Conservation (phyloP, 495 filamentous ascomycete genomes). For the Amniculicola lignicola region DNA sequence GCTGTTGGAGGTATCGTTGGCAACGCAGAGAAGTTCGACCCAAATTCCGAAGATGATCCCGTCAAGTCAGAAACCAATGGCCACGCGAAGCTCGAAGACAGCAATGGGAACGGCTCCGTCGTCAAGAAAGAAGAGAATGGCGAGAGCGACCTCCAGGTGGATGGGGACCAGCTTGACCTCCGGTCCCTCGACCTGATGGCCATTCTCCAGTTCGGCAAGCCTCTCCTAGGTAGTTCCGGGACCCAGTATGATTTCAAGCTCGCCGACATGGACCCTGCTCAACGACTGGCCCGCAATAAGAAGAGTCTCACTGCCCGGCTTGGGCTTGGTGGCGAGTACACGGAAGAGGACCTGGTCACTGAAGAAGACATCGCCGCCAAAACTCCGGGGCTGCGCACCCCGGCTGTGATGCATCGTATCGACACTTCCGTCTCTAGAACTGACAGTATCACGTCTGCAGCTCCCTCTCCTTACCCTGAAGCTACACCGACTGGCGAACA, state of each 20-base stretch:
- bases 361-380: constrained; percentile 54
- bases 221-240: constrained; percentile 74
- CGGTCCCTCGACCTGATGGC: constrained; percentile 72
- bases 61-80: constrained; percentile 34
- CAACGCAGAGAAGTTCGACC: constrained; percentile 83
- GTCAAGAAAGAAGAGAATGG: constrained; percentile 42
- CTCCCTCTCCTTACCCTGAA: constrained; percentile 49
- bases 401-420: constrained; percentile 46
- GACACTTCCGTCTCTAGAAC: constrained; percentile 44
- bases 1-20: constrained; percentile 90
- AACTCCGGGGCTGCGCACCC: constrained; percentile 31
- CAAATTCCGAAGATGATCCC: constrained; percentile 64
- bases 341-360: constrained; percentile 75
- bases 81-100: constrained; percentile 18
- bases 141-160: constrained; percentile 33
- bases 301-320: constrained; percentile 79
- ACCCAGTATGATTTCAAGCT: constrained; percentile 81
- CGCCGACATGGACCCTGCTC: constrained; percentile 73
- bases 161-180: constrained; percentile 64
- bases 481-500: constrained; percentile 66
- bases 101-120: constrained; percentile 16
- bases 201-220: constrained; percentile 76
- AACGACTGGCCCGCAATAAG: constrained; percentile 80
- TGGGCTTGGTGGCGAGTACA: constrained; percentile 78
- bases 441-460: constrained; percentile 28